Conservation (phyloP, 208 protist genomes). For the Sergeia podlipaevii region DNA sequence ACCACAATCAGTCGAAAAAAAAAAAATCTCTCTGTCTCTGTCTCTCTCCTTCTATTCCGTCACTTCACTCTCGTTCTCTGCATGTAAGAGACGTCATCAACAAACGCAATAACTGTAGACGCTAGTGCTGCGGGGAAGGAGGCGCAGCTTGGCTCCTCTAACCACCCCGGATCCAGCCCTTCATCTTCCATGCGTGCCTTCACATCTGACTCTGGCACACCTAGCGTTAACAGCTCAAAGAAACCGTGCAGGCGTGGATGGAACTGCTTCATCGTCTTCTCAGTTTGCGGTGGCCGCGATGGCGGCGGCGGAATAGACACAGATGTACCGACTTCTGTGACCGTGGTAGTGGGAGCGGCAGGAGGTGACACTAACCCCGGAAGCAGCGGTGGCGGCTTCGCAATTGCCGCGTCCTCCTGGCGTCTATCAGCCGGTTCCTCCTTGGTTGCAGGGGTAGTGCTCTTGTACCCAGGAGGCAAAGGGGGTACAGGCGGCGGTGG, state of each 20-base stretch:
- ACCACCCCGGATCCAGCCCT: conserved; percentile 49
- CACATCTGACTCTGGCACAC: conserved; percentile 35
- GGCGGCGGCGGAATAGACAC: conserved; percentile 36
- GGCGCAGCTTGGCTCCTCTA: conserved; percentile 58
- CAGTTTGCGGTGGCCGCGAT: conserved; percentile 21
- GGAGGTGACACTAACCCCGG: conserved; percentile 9
- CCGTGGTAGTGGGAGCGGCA: conserved; percentile 6
- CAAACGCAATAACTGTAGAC: conserved; percentile 11
- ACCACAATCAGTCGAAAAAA: neutral
- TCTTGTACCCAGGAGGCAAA: neutral
- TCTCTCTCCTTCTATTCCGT: no score
- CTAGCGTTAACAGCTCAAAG: conserved; percentile 57
- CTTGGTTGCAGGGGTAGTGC: neutral
- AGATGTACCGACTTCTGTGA: conserved; percentile 13
- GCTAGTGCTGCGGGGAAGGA: conserved; percentile 30
- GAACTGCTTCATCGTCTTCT: conserved; percentile 25
- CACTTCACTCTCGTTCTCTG: conserved; percentile 7
- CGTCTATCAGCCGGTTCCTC: no score
- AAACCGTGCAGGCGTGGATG: conserved; percentile 60
- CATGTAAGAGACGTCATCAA: conserved; percentile 20
- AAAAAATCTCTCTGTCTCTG: neutral
- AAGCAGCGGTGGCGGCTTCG: conserved; percentile 8
- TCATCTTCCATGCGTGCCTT: conserved; percentile 59
- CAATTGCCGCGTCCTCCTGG: neutral
- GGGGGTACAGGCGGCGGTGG: conserved; percentile 5